Evolutionary conservation across 345 rosid species (phyloP).

Genomic region (Clarkia xantiana): DNA sequence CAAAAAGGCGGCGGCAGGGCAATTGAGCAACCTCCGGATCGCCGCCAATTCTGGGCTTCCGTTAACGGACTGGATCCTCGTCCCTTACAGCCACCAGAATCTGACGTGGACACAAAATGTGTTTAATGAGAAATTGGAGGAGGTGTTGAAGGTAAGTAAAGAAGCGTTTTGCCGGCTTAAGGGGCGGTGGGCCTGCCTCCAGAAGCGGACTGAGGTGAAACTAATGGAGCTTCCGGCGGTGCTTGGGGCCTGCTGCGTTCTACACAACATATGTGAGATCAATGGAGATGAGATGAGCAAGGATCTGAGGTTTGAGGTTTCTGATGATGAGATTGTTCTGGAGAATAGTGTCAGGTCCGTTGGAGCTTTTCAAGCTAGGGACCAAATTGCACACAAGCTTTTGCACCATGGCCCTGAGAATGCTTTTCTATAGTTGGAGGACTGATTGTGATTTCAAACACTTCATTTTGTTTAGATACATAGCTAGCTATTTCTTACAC

Average conservation of each 20-base stretch:
- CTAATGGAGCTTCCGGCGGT: conserved; percentile 66
- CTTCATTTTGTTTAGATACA: neutral
- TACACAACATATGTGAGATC: conserved; percentile 77
- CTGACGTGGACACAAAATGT: conserved; percentile 76
- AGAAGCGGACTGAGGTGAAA: conserved; percentile 71
- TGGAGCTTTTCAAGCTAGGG: conserved; percentile 35
- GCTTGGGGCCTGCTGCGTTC: conserved; percentile 73
- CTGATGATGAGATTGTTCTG: conserved; percentile 50
- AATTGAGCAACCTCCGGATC: conserved; percentile 42
- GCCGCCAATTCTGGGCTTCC: conserved; percentile 55
- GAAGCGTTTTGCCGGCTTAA: conserved; percentile 53
- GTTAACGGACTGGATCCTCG: conserved; percentile 59
- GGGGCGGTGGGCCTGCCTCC: conserved; percentile 66
- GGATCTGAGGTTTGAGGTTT: conserved; percentile 29
- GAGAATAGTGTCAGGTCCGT: conserved; percentile 43
- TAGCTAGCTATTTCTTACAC: no score
- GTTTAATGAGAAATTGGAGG: conserved; percentile 50
- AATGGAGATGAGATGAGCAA: conserved; percentile 40
- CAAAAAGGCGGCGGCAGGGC: conserved; percentile 43
- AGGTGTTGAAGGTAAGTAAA: conserved; percentile 23
- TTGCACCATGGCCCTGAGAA: conserved; percentile 61
- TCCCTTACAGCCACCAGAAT: conserved; percentile 55
- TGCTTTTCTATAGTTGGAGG: conserved; percentile 3
- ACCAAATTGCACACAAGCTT: conserved; percentile 60
- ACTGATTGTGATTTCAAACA: no score